Evolutionary conservation across 2,329 filamentous ascomycete species (phyloP), one percentile per base, ranked within the genome.

Genomic region (Periglandula ipomoeae): DNA sequence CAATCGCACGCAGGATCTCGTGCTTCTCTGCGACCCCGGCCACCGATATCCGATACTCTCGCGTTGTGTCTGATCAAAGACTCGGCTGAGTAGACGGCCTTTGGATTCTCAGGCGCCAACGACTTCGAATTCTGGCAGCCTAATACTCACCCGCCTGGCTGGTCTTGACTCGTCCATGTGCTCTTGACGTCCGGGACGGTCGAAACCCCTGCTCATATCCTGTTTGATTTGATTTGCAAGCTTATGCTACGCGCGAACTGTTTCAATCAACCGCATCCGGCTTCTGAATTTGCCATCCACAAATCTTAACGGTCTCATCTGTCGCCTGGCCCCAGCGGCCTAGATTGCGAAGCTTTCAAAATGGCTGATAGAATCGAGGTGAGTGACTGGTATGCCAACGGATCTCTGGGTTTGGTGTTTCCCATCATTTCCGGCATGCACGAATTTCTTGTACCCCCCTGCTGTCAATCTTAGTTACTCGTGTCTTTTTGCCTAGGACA

Each of bases 321-420:
- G 3, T 48, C 32, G 23, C 30, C 30, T 37, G 22, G 26, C 41
- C 13, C 13, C 15, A 37, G 17, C 17, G 27, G 23, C 34, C 23
- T 6, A 23, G 17, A 20, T 32, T 23, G 17, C 22, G 15, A 27
- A 43, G 37, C 22, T n/a, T 17, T n/a, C 20, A 22, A 10, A 20
- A 43, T 32, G 38, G n/a, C 38, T 19, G 46, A 34, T 44, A 46
- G 35, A 26, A 50, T 47, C 40, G 50, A 54, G 52, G 52, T 54
- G 44, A 50, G 52, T 47, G 39, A 32, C 20, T 27, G n/a, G 22
- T n/a, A 15, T 27, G 6, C 32, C 26, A 13, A 38, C 15, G 24
- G n/a, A 13, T 26, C 20, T n/a, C n/a, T 27, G 37, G 46, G 22
- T 50, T 15, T 22, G 11, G 35, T 32, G n/a, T 46, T n/a, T 20